Base-by-base conservation (phyloP, 768 basidiomycete species). In the Leucocoprinus birnbaumii region DNA sequence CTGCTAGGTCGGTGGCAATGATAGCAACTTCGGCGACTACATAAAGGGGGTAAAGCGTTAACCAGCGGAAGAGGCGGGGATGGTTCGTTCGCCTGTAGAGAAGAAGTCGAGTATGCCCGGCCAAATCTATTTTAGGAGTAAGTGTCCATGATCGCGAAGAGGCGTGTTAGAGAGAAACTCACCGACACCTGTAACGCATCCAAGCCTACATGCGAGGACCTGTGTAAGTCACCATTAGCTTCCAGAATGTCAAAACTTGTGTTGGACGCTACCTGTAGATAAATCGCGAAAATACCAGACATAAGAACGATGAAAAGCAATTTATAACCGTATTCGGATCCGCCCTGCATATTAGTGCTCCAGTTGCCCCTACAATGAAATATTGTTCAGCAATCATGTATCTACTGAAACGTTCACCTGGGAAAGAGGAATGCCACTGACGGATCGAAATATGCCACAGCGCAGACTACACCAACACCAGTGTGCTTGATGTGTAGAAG, bases 271-370 rank as follows among this genome's bases (percentile, higher is more conserved):
- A 82, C 89, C 80, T 97, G 95, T 14, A 94, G 75, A 59, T 90
- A 84, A 1, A 89, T 87, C 14, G 91, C 94, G 52, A 90, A 85
- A 6, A 95, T 58, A 9, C 93, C 93, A 2, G 94, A 75, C 18
- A 97, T 66, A 5, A 97, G 78, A 10, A 98, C 86, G 16, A 91
- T 77, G 69, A 96, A 95, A 24, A 98, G 79, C 11, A 95, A 76
- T 57, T 80, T 82, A 70, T 96, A 97, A 0, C 95, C 94, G 65
- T 80, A 95, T 53, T 85, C 68, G 19, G 89, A 88, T 7, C 93
- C 93, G 0, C 92, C 93, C 69, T 91, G 87, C 7, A 95, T 73
- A 71, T 94, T 93, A 13, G 93, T 91, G n/a, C 87, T 83, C 93
- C 92, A 94, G 64, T 94, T 94, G 25, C 92, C 90, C 18, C 86